Percentiles rank a stretch among this genome's conserved stretches.
These are phyloP conservation scores for Lachancea kluyveri DNA, from an alignment of 805 yeast genomes.

Conservation along the genomic window DNA sequence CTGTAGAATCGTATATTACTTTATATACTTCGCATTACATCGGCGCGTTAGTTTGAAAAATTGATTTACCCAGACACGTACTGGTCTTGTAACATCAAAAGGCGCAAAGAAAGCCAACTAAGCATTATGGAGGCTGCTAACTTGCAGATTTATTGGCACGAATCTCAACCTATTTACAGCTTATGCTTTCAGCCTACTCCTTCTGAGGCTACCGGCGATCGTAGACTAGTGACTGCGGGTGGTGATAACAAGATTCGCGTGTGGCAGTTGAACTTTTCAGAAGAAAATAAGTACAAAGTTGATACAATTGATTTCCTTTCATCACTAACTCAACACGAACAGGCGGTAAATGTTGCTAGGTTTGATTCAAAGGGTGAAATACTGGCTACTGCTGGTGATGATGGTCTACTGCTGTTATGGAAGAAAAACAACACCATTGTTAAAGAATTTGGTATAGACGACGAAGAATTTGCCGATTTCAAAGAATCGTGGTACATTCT, in stretches of 20 bases:
- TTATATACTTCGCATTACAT: no score
- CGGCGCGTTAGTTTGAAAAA: no score
- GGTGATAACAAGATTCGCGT: conserved; percentile 87
- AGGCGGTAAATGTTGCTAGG: conserved; percentile 88
- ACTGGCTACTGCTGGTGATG: conserved; percentile 92
- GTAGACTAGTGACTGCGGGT: conserved; percentile 80
- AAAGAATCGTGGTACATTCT: conserved; percentile 66
- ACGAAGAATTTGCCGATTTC: conserved; percentile 39
- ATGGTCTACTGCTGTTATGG: conserved; percentile 87
- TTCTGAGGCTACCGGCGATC: conserved; percentile 19
- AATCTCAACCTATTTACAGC: conserved; percentile 66
- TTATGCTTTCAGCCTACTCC: conserved; percentile 53
- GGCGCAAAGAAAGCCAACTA: no score
- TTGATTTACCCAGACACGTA: no score
- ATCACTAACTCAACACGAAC: conserved; percentile 82
- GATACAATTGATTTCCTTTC: conserved; percentile 68
- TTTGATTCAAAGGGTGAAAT: conserved; percentile 62
- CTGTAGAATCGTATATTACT: no score
- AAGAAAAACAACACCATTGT: conserved; percentile 45
- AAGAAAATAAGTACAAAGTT: conserved; percentile 21
- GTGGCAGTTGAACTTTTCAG: conserved; percentile 33
- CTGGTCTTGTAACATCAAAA: no score
- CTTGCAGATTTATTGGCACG: conserved; percentile 38
- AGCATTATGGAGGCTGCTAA: conserved; percentile 14
- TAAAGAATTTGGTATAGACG: conserved; percentile 53